Evolutionary conservation across 371 early-diverging fungal species (phyloP), one percentile per base, ranked within the genome.

Genomic region (Umbelopsis sp.): DNA sequence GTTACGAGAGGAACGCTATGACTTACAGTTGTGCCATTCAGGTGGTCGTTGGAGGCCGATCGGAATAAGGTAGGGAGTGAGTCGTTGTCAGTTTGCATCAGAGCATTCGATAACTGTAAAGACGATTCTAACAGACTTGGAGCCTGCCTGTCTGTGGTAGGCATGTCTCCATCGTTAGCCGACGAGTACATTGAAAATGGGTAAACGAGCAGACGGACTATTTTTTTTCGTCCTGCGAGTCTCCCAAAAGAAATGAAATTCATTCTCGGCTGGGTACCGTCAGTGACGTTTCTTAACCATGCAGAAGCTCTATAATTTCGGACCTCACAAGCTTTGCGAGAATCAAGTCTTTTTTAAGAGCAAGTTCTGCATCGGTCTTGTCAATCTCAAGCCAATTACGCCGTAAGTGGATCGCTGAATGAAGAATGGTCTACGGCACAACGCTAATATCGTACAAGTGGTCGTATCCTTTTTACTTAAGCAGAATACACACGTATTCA

Each of bases 341-440:
- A 78, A 86, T 20, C 91, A 92, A 72, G 81, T 92, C 41, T 96
- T 96, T 74, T 85, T 86, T 72, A 79, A 84, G 65, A 87, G 95
- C 1, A 78, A 83, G 50, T 80, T 89, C 38, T 83, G 88, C 8
- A 80, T 91, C 46, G 96, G 93, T 0, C 77, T 97, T 12, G 96
- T 96, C 50, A 96, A 96, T 72, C 81, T 94, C 48, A 96, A 96
- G 73, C 96, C 97, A 25, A 90, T 95, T 44, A 86, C 88, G 0
- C 91, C 92, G 81, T 89, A 87, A 75, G 79, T 63, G n/a, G 24
- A 44, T 6, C 38, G 14, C n/a, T 10, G 62, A 52, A 16, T 20
- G 35, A 32, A 14, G 8, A 44, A 14, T 44, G 24, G 41, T 52
- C 24, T 18, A 37, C 24, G n/a, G 35, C 66, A 66, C 63, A 65